Evolutionary conservation across 225 moss, liverwort and hornwort genomes (phyloP).

Genomic region (Anthoceros angustus): DNA sequence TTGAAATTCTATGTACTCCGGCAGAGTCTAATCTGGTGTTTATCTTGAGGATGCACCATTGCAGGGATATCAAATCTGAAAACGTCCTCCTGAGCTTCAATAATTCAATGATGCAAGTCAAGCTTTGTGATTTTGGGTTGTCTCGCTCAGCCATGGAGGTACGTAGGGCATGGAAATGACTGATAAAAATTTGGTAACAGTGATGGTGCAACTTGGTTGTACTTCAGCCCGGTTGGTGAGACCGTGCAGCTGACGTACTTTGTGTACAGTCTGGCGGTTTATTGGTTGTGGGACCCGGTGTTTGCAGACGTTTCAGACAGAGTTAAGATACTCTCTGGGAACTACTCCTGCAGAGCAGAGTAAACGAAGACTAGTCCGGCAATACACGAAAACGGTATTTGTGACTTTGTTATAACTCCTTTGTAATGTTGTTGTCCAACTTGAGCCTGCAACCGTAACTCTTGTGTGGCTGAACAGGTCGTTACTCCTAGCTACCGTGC

Average conservation of each 20-base stretch:
- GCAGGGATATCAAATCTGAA: slow-evolving; percentile 96
- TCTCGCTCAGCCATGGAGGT: slow-evolving; percentile 88
- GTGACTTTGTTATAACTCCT: neutral
- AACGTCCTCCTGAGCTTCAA: slow-evolving; percentile 66
- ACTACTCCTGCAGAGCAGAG: slow-evolving; percentile 31
- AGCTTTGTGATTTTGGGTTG: slow-evolving; percentile 89
- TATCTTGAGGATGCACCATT: neutral
- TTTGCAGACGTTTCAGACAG: neutral
- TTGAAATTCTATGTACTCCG: neutral
- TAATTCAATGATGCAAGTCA: slow-evolving; percentile 25
- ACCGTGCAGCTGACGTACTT: no score
- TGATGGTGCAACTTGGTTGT: neutral
- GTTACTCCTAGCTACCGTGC: slow-evolving; percentile 96
- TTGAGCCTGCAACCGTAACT: neutral
- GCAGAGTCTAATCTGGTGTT: neutral
- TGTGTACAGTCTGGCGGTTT: neutral
- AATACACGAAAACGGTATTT: slow-evolving; percentile 92
- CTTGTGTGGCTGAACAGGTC: slow-evolving; percentile 26
- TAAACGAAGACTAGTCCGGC: slow-evolving; percentile 44
- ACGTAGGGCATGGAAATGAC: neutral
- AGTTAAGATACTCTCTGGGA: neutral
- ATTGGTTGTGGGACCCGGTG: neutral
- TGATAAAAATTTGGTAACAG: neutral
- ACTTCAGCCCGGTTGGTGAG: neutral
- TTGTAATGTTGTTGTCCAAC: neutral